Evolutionary conservation across 2,329 filamentous ascomycete species (phyloP).

Genomic region (Aureobasidium musti): DNA sequence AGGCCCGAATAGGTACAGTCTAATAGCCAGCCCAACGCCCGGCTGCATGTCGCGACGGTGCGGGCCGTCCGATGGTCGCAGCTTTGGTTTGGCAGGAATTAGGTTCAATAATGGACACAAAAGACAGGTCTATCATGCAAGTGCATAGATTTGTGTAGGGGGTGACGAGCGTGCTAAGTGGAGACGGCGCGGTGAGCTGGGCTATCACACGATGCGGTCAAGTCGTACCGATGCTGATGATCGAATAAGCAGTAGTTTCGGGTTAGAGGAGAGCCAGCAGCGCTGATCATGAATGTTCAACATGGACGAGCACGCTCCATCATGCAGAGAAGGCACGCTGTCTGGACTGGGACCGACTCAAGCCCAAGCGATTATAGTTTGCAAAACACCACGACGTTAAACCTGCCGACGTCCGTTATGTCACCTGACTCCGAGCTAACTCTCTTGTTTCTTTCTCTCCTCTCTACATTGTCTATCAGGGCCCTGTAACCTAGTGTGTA

Average conservation of each 20-base stretch:
- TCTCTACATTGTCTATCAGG: conserved; percentile 19
- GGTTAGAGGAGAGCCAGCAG: conserved; percentile 11
- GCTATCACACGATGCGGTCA: neutral
- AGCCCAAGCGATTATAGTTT: conserved; percentile 24
- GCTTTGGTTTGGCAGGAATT: neutral
- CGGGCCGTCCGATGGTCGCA: conserved; percentile 9
- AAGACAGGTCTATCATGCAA: conserved; percentile 1
- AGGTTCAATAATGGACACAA: conserved; percentile 13
- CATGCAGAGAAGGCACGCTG: conserved; percentile 11
- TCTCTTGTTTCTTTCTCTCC: conserved; percentile 26
- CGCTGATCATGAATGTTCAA: conserved; percentile 6
- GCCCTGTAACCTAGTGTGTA: conserved; percentile 4
- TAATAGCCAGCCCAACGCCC: conserved; percentile 4
- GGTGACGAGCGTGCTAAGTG: neutral
- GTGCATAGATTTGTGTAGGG: neutral
- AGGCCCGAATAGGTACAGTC: neutral
- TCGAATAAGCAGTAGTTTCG: conserved; percentile 13
- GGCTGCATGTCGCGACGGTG: conserved; percentile 18
- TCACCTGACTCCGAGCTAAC: conserved; percentile 24
- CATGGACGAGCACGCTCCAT: conserved; percentile 20
- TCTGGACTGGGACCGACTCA: conserved; percentile 15
- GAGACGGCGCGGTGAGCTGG: neutral
- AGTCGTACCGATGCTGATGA: conserved; percentile 13
- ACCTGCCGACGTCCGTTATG: conserved; percentile 13
- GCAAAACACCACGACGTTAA: conserved; percentile 13